These are phyloP conservation scores for Myxozyma neotropica DNA, from an alignment of 805 yeast genomes.

Conservation along the genomic window DNA sequence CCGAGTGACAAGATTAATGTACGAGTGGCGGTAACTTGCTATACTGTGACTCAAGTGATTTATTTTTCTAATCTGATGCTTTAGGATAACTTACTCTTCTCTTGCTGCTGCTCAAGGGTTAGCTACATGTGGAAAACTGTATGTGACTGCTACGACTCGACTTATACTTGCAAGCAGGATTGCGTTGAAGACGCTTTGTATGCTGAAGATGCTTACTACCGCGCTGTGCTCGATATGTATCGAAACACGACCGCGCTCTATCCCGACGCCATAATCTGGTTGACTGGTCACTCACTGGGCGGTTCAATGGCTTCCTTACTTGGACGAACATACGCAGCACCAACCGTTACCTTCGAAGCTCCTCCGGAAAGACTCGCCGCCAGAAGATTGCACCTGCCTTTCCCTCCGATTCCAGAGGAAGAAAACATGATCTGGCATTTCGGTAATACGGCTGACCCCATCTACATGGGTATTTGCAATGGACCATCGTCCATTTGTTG, in stretches of 20 bases:
- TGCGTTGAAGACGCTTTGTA: conserved; percentile 81
- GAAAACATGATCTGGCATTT: conserved; percentile 90
- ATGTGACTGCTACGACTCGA: conserved; percentile 84
- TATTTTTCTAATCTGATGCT: no score
- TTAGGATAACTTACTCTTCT: conserved; percentile 78
- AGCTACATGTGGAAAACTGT: conserved; percentile 94
- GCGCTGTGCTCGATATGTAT: conserved; percentile 77
- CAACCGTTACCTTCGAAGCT: conserved; percentile 88
- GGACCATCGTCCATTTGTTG: conserved; percentile 92
- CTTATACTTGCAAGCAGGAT: conserved; percentile 86
- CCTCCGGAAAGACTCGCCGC: conserved; percentile 91
- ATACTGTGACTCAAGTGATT: no score
- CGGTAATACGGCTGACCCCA: conserved; percentile 97
- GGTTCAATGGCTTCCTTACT: conserved; percentile 81
- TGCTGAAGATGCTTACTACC: conserved; percentile 79
- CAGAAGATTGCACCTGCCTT: conserved; percentile 80
- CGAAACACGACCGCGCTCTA: conserved; percentile 68
- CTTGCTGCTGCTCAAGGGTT: conserved; percentile 95
- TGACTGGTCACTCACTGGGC: conserved; percentile 94
- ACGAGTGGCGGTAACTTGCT: neutral
- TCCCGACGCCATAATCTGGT: conserved; percentile 79
- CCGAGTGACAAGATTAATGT: conserved; percentile 73
- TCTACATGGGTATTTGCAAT: conserved; percentile 93
- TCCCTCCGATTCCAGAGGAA: conserved; percentile 74
- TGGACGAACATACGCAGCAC: conserved; percentile 89